Evolutionary conservation across 176 grass and related monocot genomes (phyloP), one percentile per base, ranked within the genome.

Genomic region (Guadua angustifolia): DNA sequence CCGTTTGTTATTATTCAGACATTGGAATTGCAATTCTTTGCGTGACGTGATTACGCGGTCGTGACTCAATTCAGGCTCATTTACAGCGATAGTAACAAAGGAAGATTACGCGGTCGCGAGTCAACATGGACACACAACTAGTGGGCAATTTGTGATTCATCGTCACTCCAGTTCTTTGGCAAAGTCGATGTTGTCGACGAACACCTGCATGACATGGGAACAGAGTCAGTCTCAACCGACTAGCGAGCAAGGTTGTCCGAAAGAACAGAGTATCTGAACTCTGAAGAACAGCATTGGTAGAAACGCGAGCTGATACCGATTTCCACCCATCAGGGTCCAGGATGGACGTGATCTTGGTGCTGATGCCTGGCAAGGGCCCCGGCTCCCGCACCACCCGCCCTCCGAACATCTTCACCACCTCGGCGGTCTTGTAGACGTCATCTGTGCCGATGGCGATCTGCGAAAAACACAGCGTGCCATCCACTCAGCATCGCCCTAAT

Each of bases 321-420:
- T 97, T 97, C 90, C 92, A 94, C 15, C 88, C 92, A 73, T 97
- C 92, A 66, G 95, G 92, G 85, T 97, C 90, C 62, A 97, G 38
- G 66, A 94, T 91, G 64, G 92, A 7, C 4, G 95, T 94, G 65
- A 94, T 97, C 84, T 93, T 94, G 52, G 92, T 97, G 67, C 66
- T 79, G 72, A 97, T 89, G 74, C 86, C 92, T 0, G 86, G 88
- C 71, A 97, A 82, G 8, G 92, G 88, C 62, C 92, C 95, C 0
- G 95, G 86, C 88, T 97, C 90, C 12, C 82, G 90, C 47, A 84
- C 82, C 6, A 94, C 88, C 57, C 86, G 51, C 56, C 92, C 92
- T 80, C 88, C 92, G 1, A 52, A 83, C 47, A 91, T 33, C 75
- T 91, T 97, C 81, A 86, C 62, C 35, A 76, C 90, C 79, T 92